Percentiles rank a stretch among this genome's conserved stretches.
These are phyloP conservation scores for Picochlorum sp. DNA, from an alignment of 139 green algal species.

Conservation along the genomic window DNA sequence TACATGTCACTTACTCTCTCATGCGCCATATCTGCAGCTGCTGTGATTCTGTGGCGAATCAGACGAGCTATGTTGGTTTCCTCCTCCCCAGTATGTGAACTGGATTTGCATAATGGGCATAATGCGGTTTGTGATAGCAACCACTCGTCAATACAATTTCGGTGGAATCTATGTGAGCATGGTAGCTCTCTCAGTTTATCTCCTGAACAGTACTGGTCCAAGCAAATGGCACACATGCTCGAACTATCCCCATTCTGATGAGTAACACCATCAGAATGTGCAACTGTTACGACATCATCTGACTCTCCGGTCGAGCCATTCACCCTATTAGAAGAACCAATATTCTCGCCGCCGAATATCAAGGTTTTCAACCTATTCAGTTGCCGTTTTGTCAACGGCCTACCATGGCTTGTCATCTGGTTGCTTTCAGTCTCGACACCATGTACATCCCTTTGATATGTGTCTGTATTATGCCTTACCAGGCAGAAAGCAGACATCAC, in stretches of 20 bases:
- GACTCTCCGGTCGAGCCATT: no score
- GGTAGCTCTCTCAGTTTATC: conserved; percentile 53
- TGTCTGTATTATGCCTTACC: conserved; percentile 15
- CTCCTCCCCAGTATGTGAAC: no score
- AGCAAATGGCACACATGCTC: conserved; percentile 38
- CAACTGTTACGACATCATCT: not conserved
- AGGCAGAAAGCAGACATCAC: conserved; percentile 57
- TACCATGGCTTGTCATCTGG: no score
- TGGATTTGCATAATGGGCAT: conserved; percentile 42
- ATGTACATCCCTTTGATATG: not conserved
- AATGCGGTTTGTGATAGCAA: conserved; percentile 21
- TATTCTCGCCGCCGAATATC: not conserved
- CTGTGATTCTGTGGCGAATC: no score
- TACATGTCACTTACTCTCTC: no score
- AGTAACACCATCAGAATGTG: conserved; percentile 1
- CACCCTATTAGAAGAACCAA: no score
- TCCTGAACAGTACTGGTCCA: conserved; percentile 40
- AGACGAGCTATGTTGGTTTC: no score
- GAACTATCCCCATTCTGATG: conserved; percentile 34
- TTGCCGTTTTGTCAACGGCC: not conserved
- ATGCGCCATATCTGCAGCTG: no score
- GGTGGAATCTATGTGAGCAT: conserved; percentile 41
- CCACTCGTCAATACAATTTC: conserved; percentile 43
- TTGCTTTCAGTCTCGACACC: not conserved
- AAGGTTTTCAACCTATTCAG: conserved; percentile 15